These are phyloP conservation scores for Fomitopsis serialis DNA, from an alignment of 768 basidiomycete species.

Conservation along the genomic window DNA sequence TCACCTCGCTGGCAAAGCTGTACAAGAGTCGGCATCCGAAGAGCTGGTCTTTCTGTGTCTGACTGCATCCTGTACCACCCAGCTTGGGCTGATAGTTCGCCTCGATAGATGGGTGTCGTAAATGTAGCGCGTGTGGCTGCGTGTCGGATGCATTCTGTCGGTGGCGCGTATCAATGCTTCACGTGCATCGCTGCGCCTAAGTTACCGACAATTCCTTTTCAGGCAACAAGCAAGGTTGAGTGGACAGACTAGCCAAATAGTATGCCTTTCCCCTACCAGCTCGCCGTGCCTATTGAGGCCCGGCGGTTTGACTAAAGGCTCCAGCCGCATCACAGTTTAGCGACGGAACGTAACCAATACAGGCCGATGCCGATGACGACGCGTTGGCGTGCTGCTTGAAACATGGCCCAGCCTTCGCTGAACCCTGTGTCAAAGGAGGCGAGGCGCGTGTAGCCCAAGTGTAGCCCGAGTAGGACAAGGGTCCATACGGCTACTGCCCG, in stretches of 20 bases:
- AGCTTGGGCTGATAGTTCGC: not conserved
- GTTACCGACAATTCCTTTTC: not conserved
- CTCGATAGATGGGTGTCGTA: not conserved
- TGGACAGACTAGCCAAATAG: not conserved
- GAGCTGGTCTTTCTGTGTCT: constrained; percentile 27
- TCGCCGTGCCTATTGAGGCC: not conserved
- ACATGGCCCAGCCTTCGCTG: too few species aligned
- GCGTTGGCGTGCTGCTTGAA: too few species aligned
- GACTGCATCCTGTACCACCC: not conserved
- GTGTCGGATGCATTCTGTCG: not conserved
- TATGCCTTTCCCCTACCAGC: not conserved
- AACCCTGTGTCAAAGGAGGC: too few species aligned
- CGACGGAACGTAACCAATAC: too few species aligned
- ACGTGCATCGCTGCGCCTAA: not conserved
- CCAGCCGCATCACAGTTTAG: not conserved
- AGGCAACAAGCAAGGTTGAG: not conserved
- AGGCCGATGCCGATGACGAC: not conserved
- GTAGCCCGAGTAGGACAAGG: too few species aligned
- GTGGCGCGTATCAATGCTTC: not conserved
- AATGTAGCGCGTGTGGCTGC: not conserved
- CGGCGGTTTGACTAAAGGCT: not conserved
- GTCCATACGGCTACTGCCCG: too few species aligned
- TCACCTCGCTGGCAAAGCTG: constrained; percentile 70
- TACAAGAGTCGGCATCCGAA: constrained; percentile 58
- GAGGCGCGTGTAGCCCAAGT: too few species aligned